These are phyloP conservation scores for Leishmania martiniquensis DNA, from an alignment of 208 protist species.

Conservation along the genomic window DNA sequence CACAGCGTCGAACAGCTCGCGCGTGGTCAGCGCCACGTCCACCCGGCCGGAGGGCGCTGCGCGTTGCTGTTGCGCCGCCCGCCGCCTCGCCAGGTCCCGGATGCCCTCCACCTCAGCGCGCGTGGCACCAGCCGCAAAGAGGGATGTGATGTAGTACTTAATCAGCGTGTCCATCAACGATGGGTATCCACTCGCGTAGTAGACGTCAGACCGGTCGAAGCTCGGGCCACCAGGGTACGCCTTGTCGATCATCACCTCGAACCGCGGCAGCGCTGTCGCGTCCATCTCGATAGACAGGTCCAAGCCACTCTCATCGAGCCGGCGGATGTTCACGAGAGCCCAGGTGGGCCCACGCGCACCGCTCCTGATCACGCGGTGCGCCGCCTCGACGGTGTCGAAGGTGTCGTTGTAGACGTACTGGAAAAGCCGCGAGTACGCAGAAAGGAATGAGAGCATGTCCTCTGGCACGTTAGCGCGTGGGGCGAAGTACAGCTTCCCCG, in stretches of 20 bases:
- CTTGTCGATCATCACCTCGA: slow-evolving; percentile 13
- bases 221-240: slow-evolving; percentile 34
- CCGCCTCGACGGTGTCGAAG: slow-evolving; percentile 32
- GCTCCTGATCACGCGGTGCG: slow-evolving; percentile 16
- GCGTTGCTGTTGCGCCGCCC: not conserved
- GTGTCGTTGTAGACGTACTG: slow-evolving; percentile 44
- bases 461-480: slow-evolving; percentile 27
- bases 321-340: slow-evolving; percentile 41
- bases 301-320: slow-evolving; percentile 24
- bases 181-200: slow-evolving; percentile 65
- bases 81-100: not conserved
- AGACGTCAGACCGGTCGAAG: slow-evolving; percentile 54
- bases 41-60: not conserved
- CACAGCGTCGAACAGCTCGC: not conserved
- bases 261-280: slow-evolving; percentile 17
- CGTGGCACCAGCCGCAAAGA: not conserved
- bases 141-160: slow-evolving; percentile 45
- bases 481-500: slow-evolving; percentile 48
- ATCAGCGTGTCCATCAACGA: slow-evolving; percentile 56
- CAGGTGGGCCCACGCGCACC: slow-evolving; percentile 25
- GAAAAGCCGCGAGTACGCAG: slow-evolving; percentile 30
- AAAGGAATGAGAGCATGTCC: slow-evolving; percentile 37
- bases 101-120: not conserved
- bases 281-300: slow-evolving; percentile 40
- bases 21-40: not conserved